Evolutionary conservation across 2,329 filamentous ascomycete species (phyloP).

Genomic region (Periconia macrospinosa): DNA sequence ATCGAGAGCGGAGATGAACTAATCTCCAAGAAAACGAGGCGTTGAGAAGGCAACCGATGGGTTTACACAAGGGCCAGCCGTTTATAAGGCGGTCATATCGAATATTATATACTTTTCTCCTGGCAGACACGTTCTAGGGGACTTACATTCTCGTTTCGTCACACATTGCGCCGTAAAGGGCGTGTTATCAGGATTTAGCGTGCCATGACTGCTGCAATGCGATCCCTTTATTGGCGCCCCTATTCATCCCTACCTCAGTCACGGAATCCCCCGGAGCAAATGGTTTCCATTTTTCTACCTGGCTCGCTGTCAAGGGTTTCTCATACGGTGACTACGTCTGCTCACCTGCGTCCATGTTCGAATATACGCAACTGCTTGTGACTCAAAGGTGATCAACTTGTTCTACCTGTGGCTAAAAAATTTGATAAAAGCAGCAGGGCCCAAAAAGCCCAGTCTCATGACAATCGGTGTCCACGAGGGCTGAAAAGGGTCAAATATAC

Average conservation of each 20-base stretch:
- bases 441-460: constrained; percentile 5
- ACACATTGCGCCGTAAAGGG: constrained; percentile 13
- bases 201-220: constrained; percentile 4
- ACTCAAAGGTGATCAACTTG: constrained; percentile 29
- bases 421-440: not conserved
- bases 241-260: not conserved
- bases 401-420: constrained; percentile 5
- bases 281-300: not conserved
- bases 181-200: constrained; percentile 6
- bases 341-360: constrained; percentile 3
- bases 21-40: constrained; percentile 19
- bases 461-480: constrained; percentile 10
- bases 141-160: constrained; percentile 1
- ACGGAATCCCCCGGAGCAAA: not conserved
- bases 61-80: not conserved
- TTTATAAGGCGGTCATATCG: constrained; percentile 9
- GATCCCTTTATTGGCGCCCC: constrained; percentile 20
- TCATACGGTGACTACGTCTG: not conserved
- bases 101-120: constrained; percentile 7
- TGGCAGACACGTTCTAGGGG: constrained; percentile 3
- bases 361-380: constrained; percentile 17
- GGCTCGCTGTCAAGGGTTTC: not conserved
- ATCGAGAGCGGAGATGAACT: constrained; percentile 9
- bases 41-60: constrained; percentile 33
- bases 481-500: constrained; percentile 16